Conservation (phyloP, 225 moss, liverwort and hornwort species). For the Marchantia polymorpha region DNA sequence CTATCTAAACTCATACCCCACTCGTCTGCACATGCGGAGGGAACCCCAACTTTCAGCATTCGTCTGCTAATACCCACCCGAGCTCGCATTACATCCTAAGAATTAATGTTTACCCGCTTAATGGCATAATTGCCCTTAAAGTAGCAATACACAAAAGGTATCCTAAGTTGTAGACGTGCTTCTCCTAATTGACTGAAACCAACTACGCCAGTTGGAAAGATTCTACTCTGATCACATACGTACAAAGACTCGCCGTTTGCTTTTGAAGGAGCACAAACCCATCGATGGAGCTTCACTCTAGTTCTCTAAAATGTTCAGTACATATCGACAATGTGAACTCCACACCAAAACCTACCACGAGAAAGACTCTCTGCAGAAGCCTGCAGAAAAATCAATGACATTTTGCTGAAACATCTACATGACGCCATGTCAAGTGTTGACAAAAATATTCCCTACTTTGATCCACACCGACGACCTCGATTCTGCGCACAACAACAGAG, state of each 20-base stretch:
- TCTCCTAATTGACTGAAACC: background rate
- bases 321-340: constrained; percentile 14
- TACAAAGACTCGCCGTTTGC: constrained; percentile 16
- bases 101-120: background rate
- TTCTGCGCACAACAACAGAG: background rate
- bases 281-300: background rate
- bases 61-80: background rate
- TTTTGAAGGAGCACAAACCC: constrained; percentile 9
- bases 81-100: background rate
- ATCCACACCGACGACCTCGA: background rate
- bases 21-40: too few relatives aligned
- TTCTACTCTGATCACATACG: constrained; percentile 2
- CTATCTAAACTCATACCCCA: too few relatives aligned
- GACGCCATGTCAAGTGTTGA: background rate
- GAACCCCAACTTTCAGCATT: background rate
- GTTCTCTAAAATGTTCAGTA: constrained; percentile 6
- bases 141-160: background rate
- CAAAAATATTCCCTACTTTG: background rate
- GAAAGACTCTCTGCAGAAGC: background rate
- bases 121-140: background rate
- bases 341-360: constrained; percentile 1
- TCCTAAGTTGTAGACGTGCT: background rate
- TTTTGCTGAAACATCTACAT: background rate
- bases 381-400: background rate
- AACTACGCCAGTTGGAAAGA: background rate